Evolutionary conservation across 805 yeast genomes (phyloP), one percentile per base, ranked within the genome.

Genomic region (Ascoidea rubescens): DNA sequence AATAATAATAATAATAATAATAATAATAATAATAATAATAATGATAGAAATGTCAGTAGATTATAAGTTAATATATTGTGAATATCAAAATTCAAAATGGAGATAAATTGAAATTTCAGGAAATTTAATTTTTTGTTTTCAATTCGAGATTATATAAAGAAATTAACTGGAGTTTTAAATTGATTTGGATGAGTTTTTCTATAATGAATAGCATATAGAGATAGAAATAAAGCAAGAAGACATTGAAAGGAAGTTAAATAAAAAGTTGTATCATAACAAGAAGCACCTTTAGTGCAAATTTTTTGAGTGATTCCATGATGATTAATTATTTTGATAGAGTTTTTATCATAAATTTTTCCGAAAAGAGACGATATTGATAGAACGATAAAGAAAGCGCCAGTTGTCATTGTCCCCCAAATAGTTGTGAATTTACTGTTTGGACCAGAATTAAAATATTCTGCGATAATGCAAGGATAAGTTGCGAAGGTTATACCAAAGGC

Each of bases 401-500:
- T 80, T 30, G 89, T 82, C 14, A 79, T 65, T 46, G 84, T 66
- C 0, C 91, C 88, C 93, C 95, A 85, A 1, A 82, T 72, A 0
- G 90, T 82, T 28, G 87, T 80, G 62, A 83, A 85, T 0, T 37
- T 37, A 37, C 43, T 37, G 8, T 37, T 37, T 37, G 43, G 43
- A 37, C 43, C 43, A 37, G 43, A 37, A 37, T 14, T 14, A 37
- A 37, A 84, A 12, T 71, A 68, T 56, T 85, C 95, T 0, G 89
- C 88, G 33, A 84, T 72, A 2, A 83, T 72, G 0, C 90, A 84
- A 3, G 95, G 95, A 62, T 80, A 81, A 0, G 84, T 77, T 0
- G 91, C 91, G 66, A 81, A 84, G 4, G 78, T 65, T 31, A 84
- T 69, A 0, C 95, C 95, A 65, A 82, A 85, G 28, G 86, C 74